Percentiles rank a stretch among this genome's conserved stretches.
Conservation (phyloP, 2,329 filamentous ascomycete genomes). For the Didymella exigua region DNA sequence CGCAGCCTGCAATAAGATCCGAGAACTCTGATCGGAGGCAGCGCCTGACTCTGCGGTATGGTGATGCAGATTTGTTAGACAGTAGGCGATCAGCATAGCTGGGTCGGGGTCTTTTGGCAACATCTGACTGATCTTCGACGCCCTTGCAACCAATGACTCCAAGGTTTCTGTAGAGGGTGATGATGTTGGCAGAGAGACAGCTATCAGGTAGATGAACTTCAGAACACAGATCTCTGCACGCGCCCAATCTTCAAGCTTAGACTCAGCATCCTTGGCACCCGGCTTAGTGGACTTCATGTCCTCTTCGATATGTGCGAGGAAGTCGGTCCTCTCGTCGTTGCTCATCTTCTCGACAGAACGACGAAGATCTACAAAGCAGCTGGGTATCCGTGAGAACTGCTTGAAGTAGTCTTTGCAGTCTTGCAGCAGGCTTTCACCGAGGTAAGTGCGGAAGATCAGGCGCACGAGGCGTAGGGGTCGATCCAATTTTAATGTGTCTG, state of each 20-base stretch:
- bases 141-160: slow-evolving; percentile 26
- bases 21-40: slow-evolving; percentile 16
- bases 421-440: slow-evolving; percentile 15
- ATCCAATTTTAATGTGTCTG: slow-evolving; percentile 17
- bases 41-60: slow-evolving; percentile 2
- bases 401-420: slow-evolving; percentile 34
- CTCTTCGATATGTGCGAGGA: slow-evolving; percentile 25
- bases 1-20: slow-evolving; percentile 36
- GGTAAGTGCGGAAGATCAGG: slow-evolving; percentile 19
- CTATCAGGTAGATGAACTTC: slow-evolving; percentile 37
- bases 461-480: slow-evolving; percentile 24
- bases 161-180: slow-evolving; percentile 6
- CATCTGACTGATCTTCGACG: slow-evolving; percentile 25
- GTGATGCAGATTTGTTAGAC: slow-evolving; percentile 32
- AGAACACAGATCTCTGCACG: slow-evolving; percentile 29
- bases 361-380: slow-evolving; percentile 40
- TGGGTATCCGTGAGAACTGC: slow-evolving; percentile 23
- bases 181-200: slow-evolving; percentile 21
- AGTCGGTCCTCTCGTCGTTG: slow-evolving; percentile 17
- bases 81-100: slow-evolving; percentile 30
- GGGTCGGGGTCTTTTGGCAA: slow-evolving; percentile 21
- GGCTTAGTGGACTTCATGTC: not conserved
- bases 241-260: slow-evolving; percentile 18
- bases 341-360: slow-evolving; percentile 27
- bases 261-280: not conserved